Evolutionary conservation across 192 early-diverging fungal genomes (phyloP).

Genomic region (Entophlyctis luteolus): DNA sequence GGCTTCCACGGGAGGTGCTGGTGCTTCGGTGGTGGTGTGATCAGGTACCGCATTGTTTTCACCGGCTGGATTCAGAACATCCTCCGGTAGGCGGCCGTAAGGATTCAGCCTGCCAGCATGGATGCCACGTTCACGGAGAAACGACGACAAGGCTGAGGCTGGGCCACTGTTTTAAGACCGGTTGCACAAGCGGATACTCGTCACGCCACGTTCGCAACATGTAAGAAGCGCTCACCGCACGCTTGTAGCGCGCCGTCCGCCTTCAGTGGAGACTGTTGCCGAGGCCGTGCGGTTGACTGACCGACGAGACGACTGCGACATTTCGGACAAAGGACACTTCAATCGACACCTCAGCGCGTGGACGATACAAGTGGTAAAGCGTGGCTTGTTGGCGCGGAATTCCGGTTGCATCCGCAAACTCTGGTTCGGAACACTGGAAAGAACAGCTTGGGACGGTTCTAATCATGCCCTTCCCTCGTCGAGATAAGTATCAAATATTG

Average conservation of each 20-base stretch:
- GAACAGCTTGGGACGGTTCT: no score
- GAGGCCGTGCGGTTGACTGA: conserved; percentile 5
- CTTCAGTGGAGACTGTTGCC: not conserved
- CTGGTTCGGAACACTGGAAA: no score
- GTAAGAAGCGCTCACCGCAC: not conserved
- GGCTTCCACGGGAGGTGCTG: not conserved
- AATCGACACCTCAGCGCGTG: no score
- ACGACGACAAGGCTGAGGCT: conserved; percentile 19
- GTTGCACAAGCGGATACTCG: not conserved
- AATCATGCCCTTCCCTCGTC: no score
- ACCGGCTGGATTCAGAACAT: not conserved
- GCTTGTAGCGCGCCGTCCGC: not conserved
- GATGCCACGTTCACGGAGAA: conserved; percentile 26
- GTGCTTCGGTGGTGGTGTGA: not conserved
- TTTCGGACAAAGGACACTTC: no score
- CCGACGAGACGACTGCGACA: conserved; percentile 7
- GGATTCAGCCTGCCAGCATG: conserved; percentile 20
- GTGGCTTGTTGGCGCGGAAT: no score
- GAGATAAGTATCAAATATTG: no score
- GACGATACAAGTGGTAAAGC: no score
- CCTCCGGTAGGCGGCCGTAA: conserved; percentile 12
- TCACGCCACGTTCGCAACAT: not conserved
- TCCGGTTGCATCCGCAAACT: no score
- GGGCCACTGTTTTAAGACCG: not conserved
- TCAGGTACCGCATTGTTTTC: not conserved